These are phyloP conservation scores for Coleophoma cylindrospora DNA, from an alignment of 2,329 filamentous ascomycete species.

Conservation along the genomic window DNA sequence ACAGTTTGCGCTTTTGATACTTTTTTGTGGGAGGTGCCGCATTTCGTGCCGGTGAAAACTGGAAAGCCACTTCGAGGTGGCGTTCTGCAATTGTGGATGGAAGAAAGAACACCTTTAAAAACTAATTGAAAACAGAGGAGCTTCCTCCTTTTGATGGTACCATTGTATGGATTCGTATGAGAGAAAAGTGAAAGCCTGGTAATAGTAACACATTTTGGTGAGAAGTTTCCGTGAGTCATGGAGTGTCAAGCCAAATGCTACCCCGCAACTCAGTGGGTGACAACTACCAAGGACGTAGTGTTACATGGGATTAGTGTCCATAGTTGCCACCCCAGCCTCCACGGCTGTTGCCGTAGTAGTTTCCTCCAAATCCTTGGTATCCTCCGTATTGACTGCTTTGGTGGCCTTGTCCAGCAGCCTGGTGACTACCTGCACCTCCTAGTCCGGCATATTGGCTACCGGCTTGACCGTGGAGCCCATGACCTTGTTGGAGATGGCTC, in stretches of 20 bases:
- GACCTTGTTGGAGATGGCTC: conserved; percentile 24
- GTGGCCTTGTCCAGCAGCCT: conserved; percentile 34
- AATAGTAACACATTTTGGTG: conserved; percentile 27
- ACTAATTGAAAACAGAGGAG: conserved; percentile 5
- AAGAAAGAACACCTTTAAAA: not conserved
- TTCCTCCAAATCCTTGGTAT: conserved; percentile 38
- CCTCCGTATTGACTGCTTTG: conserved; percentile 36
- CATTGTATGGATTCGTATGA: not conserved
- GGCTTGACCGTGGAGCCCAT: conserved; percentile 28
- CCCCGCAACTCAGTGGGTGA: conserved; percentile 6
- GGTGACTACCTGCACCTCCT: conserved; percentile 43
- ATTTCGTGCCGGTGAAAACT: not conserved
- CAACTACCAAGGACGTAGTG: conserved; percentile 21
- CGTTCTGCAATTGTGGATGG: not conserved
- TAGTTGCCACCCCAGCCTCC: conserved; percentile 46
- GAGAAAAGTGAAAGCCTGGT: conserved; percentile 8
- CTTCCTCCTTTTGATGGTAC: not conserved
- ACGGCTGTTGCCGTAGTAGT: conserved; percentile 33
- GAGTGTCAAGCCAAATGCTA: conserved; percentile 1
- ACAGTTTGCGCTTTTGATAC: conserved; percentile 1
- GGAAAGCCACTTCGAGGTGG: not conserved
- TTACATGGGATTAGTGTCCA: conserved; percentile 25
- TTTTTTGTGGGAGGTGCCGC: not conserved
- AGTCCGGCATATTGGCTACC: conserved; percentile 32
- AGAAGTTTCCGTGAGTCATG: conserved; percentile 12